Evolutionary conservation across 2,329 filamentous ascomycete genomes (phyloP).

Genomic region (Aspergillus thermomutatus): DNA sequence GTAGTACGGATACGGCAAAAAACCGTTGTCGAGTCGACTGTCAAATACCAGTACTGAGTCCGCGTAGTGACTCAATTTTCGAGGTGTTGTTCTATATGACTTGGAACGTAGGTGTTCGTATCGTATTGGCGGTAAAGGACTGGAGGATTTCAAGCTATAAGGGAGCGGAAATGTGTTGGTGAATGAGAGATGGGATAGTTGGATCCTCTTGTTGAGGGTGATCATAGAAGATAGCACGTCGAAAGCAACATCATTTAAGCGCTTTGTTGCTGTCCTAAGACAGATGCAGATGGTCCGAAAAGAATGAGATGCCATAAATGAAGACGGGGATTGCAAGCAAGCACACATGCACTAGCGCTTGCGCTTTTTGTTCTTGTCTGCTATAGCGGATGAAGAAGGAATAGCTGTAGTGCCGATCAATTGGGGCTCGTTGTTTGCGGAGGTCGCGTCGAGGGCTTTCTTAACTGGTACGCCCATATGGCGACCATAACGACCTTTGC

Average conservation of each 20-base stretch:
- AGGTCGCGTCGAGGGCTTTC: conserved; percentile 44
- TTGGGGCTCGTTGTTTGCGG: conserved; percentile 56
- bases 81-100: not conserved
- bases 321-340: not conserved
- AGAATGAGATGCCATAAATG: not conserved
- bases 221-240: not conserved
- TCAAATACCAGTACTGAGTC: not conserved
- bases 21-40: not conserved
- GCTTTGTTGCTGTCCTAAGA: not conserved
- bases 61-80: not conserved
- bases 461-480: conserved; percentile 67
- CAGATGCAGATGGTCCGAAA: not conserved
- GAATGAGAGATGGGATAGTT: conserved; percentile 4
- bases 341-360: conserved; percentile 50
- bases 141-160: conserved; percentile 2
- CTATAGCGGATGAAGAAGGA: conserved; percentile 29
- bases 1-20: not conserved
- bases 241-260: not conserved
- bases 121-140: conserved; percentile 5
- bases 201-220: conserved; percentile 1
- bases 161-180: conserved; percentile 3
- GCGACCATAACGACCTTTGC: conserved; percentile 83
- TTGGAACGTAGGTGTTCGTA: not conserved
- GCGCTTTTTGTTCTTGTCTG: conserved; percentile 66
- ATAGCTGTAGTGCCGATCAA: conserved; percentile 31